These are phyloP conservation scores for Cladosporium velox DNA, from an alignment of 2,329 filamentous ascomycete species.

Conservation along the genomic window DNA sequence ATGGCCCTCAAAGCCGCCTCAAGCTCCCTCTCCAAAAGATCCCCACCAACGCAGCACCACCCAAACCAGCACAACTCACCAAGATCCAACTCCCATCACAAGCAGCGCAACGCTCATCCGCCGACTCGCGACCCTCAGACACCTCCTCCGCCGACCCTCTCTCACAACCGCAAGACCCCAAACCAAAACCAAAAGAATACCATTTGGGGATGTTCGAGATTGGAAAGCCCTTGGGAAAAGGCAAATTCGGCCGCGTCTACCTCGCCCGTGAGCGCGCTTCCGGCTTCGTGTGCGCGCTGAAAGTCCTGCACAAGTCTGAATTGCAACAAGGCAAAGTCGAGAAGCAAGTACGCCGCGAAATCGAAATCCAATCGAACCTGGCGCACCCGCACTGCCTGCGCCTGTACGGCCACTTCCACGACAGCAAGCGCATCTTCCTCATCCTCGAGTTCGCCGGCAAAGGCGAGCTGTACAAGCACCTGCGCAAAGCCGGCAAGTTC, in stretches of 20 bases:
- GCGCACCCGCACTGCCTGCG: constrained; percentile 83
- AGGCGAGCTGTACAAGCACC: constrained; percentile 85
- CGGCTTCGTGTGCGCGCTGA: constrained; percentile 82
- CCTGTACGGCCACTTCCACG: constrained; percentile 85
- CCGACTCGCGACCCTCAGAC: constrained; percentile 37
- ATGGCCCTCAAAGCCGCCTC: constrained; percentile 60
- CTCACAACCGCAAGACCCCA: constrained; percentile 37
- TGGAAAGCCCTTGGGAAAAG: constrained; percentile 80
- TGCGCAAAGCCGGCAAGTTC: constrained; percentile 76
- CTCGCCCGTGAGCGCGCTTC: constrained; percentile 76
- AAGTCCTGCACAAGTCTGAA: constrained; percentile 83
- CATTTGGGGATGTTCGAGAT: constrained; percentile 96
- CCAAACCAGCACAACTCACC: constrained; percentile 51
- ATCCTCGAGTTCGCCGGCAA: constrained; percentile 85
- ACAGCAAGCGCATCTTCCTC: constrained; percentile 82
- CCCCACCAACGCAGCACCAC: constrained; percentile 65
- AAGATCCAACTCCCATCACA: constrained; percentile 70
- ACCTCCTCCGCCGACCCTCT: constrained; percentile 40
- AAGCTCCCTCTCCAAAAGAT: constrained; percentile 79
- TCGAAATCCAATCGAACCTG: constrained; percentile 86
- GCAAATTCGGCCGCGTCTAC: constrained; percentile 85
- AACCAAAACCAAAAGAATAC: constrained; percentile 59
- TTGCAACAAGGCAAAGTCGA: constrained; percentile 78
- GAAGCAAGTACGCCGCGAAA: constrained; percentile 83
- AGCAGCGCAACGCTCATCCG: constrained; percentile 49